Base-by-base conservation (phyloP, 768 basidiomycete species). In the Calocybe indica region DNA sequence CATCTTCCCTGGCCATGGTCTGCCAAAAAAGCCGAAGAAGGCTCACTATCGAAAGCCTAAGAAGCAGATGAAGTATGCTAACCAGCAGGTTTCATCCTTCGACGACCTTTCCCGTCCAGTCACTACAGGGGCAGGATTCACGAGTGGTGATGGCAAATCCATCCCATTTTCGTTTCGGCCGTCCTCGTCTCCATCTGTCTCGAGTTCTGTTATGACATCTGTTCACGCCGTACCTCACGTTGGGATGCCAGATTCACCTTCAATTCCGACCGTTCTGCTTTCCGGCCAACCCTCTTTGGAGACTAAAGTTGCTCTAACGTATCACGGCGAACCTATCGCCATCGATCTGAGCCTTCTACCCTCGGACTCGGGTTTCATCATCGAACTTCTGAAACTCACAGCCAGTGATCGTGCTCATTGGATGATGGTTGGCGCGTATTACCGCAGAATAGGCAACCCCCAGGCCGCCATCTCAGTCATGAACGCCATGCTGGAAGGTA, bases 401-500 rank as follows among this genome's bases (percentile, higher is more conserved):
- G 60, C 62, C 5, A 71, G 71, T 39, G 78, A 77, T 51, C 67
- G 73, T 42, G 76, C 70, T 29, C 75, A 68, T 49, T 83, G 80
- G 77, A 74, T 82, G 69, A 63, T 73, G 9, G 75, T 78, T 12
- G 79, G 64, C 5, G 77, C 72, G 1, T 66, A 70, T 52, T 82
- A 80, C 61, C 74, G 80, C 41, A 65, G 76, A 15, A 66, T 54
- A 22, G 72, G 74, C n/a, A 71, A 76, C 44, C 56, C 70, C n/a
- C 28, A 45, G 6, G 70, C 73, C 35, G 79, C 79, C 1, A 61
- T 74, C 30, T 56, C 58, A 3, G 71, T 81, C 7, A 53, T 76
- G 28, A 59, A 65, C 14, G 61, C 65, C 15, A 70, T 83, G 69
- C 57, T 80, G 31, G 61, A 75, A 63, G 73, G 80, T 80, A 40